phyloP scores from a whole-genome alignment of 345 rosid species.

The Pugionium cornutum region DNA sequence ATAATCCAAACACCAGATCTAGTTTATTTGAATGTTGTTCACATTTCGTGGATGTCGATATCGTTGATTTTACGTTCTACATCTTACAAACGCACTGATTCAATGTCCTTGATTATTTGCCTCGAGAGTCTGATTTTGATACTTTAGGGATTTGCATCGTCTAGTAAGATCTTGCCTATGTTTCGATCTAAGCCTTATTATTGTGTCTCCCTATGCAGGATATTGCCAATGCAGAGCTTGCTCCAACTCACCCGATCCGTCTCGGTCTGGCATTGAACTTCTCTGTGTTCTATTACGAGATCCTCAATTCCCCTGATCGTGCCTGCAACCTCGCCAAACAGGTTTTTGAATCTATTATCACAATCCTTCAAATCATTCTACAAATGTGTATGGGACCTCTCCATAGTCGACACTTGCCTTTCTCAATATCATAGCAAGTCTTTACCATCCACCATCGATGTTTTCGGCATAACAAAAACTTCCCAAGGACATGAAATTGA shows the following conservation, averaged over 20 bases:
- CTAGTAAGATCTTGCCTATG: neutral
- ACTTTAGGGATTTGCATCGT: neutral
- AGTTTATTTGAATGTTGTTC: neutral
- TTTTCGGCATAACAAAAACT: too few species aligned
- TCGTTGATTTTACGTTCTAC: too few species aligned
- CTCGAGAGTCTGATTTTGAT: neutral
- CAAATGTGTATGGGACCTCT: too few species aligned
- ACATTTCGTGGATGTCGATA: too few species aligned
- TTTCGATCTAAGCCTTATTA: neutral
- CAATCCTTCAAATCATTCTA: neutral
- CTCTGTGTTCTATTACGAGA: conserved; percentile 92
- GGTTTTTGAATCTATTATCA: conserved; percentile 42
- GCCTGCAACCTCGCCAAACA: conserved; percentile 95
- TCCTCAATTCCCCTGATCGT: conserved; percentile 91
- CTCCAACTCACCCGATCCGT: conserved; percentile 95
- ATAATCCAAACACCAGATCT: conserved; percentile 28
- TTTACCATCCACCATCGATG: neutral
- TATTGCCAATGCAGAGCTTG: conserved; percentile 80
- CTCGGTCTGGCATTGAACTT: conserved; percentile 90
- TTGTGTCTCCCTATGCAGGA: conserved; percentile 50
- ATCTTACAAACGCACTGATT: too few species aligned
- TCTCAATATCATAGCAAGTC: too few species aligned
- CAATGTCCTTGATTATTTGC: neutral
- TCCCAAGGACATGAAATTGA: too few species aligned
- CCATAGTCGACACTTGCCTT: too few species aligned